These are phyloP conservation scores for Cicer bijugum DNA, from an alignment of 306 rosid species.

Conservation along the genomic window DNA sequence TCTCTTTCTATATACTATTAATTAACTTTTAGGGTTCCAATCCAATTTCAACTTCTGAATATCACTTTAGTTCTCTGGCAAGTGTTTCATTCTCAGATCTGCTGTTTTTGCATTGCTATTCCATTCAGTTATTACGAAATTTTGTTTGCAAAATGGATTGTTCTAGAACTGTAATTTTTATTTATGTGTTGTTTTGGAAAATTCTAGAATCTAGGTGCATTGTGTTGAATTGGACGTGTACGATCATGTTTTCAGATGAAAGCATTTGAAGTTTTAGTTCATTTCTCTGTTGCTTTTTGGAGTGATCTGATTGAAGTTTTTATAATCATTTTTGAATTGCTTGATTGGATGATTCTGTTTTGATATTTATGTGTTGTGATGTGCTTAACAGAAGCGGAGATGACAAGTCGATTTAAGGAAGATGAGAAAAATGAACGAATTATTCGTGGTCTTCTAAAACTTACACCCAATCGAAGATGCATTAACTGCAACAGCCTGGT, in stretches of 20 bases:
- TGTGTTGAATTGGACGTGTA: conserved; percentile 9
- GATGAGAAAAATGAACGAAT: conserved; percentile 90
- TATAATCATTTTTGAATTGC: conserved; percentile 3
- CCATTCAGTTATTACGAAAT: conserved; percentile 35
- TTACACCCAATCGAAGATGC: conserved; percentile 80
- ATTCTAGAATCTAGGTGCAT: conserved; percentile 10
- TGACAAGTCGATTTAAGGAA: conserved; percentile 88
- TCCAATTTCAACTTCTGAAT: conserved; percentile 21
- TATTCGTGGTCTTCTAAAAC: conserved; percentile 91
- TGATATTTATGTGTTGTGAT: conserved; percentile 31
- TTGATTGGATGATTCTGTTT: conserved; percentile 5
- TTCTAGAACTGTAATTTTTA: not conserved
- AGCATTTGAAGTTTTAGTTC: conserved; percentile 11
- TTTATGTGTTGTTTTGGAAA: not conserved
- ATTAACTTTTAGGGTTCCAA: conserved; percentile 47
- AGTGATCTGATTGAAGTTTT: conserved; percentile 27
- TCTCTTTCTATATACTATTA: not conserved
- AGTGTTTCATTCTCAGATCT: conserved; percentile 54
- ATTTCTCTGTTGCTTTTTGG: conserved; percentile 29
- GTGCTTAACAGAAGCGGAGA: conserved; percentile 53
- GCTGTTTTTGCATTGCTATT: conserved; percentile 19
- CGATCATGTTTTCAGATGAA: conserved; percentile 32
- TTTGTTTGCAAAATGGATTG: conserved; percentile 41
- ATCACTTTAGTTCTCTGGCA: conserved; percentile 35
- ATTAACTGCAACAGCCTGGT: conserved; percentile 92